Base-by-base conservation (phyloP, 2,329 filamentous ascomycete species). In the Lasiodiplodia theobromae region DNA sequence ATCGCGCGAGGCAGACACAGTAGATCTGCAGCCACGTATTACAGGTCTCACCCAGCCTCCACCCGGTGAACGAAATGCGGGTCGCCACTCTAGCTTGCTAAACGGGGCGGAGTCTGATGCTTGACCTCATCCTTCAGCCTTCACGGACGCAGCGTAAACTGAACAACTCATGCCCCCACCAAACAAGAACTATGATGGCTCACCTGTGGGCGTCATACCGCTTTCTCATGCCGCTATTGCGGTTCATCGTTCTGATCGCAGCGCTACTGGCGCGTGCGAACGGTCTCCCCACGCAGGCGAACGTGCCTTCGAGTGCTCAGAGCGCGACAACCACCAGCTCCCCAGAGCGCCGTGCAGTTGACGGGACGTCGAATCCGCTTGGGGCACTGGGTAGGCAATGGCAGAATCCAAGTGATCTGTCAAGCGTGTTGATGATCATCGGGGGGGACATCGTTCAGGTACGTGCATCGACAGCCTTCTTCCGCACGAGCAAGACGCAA, bases 351-450 rank as follows among this genome's bases (percentile, higher is more conserved):
- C 40, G 40, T n/a, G 18, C 18, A n/a, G 40, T 16, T 47, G 40
- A 47, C 18, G 40, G 40, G 40, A 14, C 18, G 18, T n/a, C 40
- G 18, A 47, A 47, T n/a, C 18, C 18, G 12, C 40, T 47, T 47
- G 40, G 40, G 40, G 52, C 57, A n/a, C 49, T 23, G 21, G 49
- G 10, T 25, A 23, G 11, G 23, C 49, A 52, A 52, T 52, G 49
- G 49, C n/a, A 28, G n/a, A 52, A 52, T 8, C 49, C 49, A 16
- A 52, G 49, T 23, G 49, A 52, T 52, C 49, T 28, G 49, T 52
- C 49, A n/a, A 52, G 49, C 49, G 49, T 52, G 49, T 16, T 52
- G 49, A 52, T 52, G 49, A 52, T 52, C 23, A 28, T 52, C 21
- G 40, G 40, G 16, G 40, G 40, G n/a, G 40, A 52, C 49, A 52